Base-by-base conservation (phyloP, 1,284 basidiomycete genomes). In the Naganishia sp. region DNA sequence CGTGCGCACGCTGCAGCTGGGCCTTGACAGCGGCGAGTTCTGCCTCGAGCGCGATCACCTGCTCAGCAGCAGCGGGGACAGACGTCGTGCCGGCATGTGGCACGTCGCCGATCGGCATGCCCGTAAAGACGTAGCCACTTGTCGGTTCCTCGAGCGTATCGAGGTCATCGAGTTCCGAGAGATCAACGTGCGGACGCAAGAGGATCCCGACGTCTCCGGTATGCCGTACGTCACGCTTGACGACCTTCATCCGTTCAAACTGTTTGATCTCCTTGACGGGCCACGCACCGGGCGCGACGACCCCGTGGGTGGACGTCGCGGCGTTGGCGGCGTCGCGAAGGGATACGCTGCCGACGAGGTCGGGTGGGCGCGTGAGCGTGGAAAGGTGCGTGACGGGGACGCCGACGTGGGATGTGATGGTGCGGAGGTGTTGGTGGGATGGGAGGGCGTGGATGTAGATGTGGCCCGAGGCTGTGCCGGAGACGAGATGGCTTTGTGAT, bases 341-440 rank as follows among this genome's bases (percentile, higher is more conserved):
- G 67, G 82, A 86, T 65, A 89, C 81, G 72, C 91, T 89, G 0
- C 90, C 89, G 49, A 90, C 82, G 41, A 95, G 83, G 75, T 96
- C 94, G 10, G 86, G 84, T 0, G 93, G 93, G 69, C 88, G 88
- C 42, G 92, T 82, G 79, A 95, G 83, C 0, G 90, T 89, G 42
- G 84, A 80, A 1, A 96, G 76, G 75, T 88, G 83, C 9, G 89
- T 87, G 75, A 95, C 86, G n/a, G 85, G 81, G 60, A 85, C 80
- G 13, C 88, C 89, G 69, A 88, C 72, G 63, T 90, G 80, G 84
- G 81, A 73, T 1, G 86, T 83, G 70, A 96, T 86, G 18, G 88
- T 89, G 42, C 92, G 88, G 32, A 95, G 82, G 39, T 88, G 85
- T 75, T 98, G 94, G 72, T 94, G 90, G 0, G 94, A 95, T 1